These are phyloP conservation scores for Ogataea paradorogensis DNA, from an alignment of 805 yeast genomes.

Conservation along the genomic window DNA sequence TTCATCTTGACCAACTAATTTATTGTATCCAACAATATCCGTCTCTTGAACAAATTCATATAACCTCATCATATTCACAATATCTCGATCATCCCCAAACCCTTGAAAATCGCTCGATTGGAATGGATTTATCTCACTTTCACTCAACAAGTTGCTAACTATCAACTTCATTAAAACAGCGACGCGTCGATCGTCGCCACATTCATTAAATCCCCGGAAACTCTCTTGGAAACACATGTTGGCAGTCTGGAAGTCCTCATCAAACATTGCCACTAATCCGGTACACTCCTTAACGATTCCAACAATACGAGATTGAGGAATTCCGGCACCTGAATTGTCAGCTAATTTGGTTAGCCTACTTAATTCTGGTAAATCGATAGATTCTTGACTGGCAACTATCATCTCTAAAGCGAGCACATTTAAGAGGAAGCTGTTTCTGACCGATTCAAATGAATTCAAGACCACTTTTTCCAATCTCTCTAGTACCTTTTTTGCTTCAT, in stretches of 20 bases:
- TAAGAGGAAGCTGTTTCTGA: constrained; percentile 46
- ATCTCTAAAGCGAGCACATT: constrained; percentile 71
- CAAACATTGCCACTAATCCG: constrained; percentile 62
- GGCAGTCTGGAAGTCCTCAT: constrained; percentile 55
- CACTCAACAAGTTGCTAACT: constrained; percentile 58
- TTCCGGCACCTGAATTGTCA: constrained; percentile 50
- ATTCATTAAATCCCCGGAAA: constrained; percentile 47
- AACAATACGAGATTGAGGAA: constrained; percentile 71
- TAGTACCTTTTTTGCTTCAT: constrained; percentile 36
- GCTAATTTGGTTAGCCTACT: constrained; percentile 49
- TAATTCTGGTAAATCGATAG: constrained; percentile 35
- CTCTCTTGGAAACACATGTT: constrained; percentile 47
- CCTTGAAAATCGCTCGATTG: constrained; percentile 65
- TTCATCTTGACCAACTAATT: constrained; percentile 13
- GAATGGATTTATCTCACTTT: constrained; percentile 65
- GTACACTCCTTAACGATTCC: constrained; percentile 79
- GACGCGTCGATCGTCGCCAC: constrained; percentile 60
- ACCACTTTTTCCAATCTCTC: constrained; percentile 38
- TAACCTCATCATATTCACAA: constrained; percentile 26
- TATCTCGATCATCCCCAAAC: constrained; percentile 21
- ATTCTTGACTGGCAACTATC: constrained; percentile 43
- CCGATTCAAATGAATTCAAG: constrained; percentile 40
- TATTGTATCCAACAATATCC: constrained; percentile 25
- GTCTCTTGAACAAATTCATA: constrained; percentile 27
- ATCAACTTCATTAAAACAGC: constrained; percentile 59